Base-by-base conservation (phyloP, 768 basidiomycete species). In the Termitomyces bulborhizus region DNA sequence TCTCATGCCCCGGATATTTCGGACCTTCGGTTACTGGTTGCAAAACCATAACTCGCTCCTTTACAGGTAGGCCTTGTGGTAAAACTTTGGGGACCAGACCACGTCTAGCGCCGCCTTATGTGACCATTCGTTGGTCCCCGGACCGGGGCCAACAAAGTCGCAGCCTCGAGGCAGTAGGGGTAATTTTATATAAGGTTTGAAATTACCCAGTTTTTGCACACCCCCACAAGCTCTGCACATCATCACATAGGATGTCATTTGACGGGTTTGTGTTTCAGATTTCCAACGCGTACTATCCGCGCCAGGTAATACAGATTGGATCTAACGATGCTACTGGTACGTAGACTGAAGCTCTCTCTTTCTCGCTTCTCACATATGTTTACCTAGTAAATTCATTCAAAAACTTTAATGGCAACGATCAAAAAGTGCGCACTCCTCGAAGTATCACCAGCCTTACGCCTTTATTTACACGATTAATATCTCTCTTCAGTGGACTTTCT, bases 401-500 rank as follows among this genome's bases (percentile, higher is more conserved):
- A 21, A 54, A 54, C 44, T 36, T 36, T n/a, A 42, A 46, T 16
- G 21, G 13, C 5, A 48, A 54, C n/a, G 40, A 15, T 32, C 53
- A 54, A 18, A 54, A 54, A 34, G 53, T 54, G 39, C 21, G 43
- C 37, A 39, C 8, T 26, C 32, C 29, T 29, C 4, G 9, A 15
- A 21, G 29, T 21, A 47, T 32, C 1, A 8, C 18, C 9, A 46
- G 11, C 13, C 1, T 21, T 4, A 31, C 8, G 13, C 31, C 5
- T 27, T 11, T 6, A 40, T 32, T 39, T 26, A 18, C 15, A 16
- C 15, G 26, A 7, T 48, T 3, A 2, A 21, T 15, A 27, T 45
- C 16, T n/a, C 41, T 29, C 8, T 37, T 16, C 41, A 54, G 53
- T 54, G 53, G 53, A 54, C 53, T 21, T 54, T 54, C 46, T 48